Percentiles rank a stretch among this genome's conserved stretches.
Evolutionary conservation across 805 yeast species (phyloP).

Genomic region (Barnettozyma californica): DNA sequence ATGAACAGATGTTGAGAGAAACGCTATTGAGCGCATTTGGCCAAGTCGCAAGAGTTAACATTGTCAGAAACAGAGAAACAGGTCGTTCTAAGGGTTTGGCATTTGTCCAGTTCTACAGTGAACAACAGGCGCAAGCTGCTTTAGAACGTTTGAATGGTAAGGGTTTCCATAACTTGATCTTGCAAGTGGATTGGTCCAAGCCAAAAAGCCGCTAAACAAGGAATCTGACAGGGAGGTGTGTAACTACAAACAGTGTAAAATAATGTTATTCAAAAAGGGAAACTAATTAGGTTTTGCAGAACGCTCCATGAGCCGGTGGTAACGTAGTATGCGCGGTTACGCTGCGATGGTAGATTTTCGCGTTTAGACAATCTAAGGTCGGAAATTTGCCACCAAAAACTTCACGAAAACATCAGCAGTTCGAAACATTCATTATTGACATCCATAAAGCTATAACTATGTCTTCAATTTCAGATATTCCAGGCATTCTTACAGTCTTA

Average conservation of each 20-base stretch:
- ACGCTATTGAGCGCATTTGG: constrained; percentile 68
- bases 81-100: constrained; percentile 95
- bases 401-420: not conserved
- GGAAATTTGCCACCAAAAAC: not conserved
- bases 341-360: not conserved
- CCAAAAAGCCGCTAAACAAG: constrained; percentile 11
- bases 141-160: constrained; percentile 74
- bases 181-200: constrained; percentile 58
- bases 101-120: constrained; percentile 74
- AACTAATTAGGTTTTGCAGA: not conserved
- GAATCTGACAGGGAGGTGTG: not conserved
- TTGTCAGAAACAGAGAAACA: constrained; percentile 88
- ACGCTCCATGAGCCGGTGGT: not conserved
- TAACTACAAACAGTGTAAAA: not conserved
- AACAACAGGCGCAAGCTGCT: constrained; percentile 69
- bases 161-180: constrained; percentile 87
- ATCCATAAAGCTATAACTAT: not conserved
- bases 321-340: not conserved
- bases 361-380: not conserved
- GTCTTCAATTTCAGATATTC: constrained; percentile 17
- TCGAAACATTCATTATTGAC: constrained; percentile 2
- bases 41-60: constrained; percentile 64
- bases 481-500: constrained; percentile 35
- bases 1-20: constrained; percentile 72
- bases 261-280: not conserved